Conservation (phyloP, 768 basidiomycete genomes). For the Candolleomyces aberdarensis region DNA sequence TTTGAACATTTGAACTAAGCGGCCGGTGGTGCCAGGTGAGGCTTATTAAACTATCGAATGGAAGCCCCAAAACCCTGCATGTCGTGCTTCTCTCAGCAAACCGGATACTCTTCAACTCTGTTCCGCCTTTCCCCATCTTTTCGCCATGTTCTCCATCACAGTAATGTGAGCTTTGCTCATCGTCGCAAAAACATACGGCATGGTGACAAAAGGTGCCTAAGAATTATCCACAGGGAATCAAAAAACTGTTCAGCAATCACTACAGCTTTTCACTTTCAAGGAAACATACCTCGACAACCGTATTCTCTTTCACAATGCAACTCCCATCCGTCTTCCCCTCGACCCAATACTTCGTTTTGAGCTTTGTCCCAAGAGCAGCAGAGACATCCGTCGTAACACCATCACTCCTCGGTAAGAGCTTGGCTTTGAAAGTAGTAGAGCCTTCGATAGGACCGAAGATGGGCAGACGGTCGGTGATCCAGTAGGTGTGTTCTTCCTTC, state of each 20-base stretch:
- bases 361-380: neutral
- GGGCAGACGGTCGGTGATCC: slow-evolving; percentile 1
- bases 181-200: neutral
- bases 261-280: neutral
- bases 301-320: neutral
- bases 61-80: too few relatives aligned
- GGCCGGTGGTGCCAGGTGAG: too few relatives aligned
- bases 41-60: too few relatives aligned
- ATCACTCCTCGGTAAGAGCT: neutral
- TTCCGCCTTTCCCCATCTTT: too few relatives aligned
- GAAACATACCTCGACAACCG: neutral
- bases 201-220: neutral
- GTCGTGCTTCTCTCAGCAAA: too few relatives aligned
- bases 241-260: neutral
- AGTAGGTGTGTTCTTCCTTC: neutral
- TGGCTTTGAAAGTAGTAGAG: neutral
- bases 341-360: neutral
- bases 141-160: neutral
- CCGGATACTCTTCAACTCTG: too few relatives aligned
- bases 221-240: neutral
- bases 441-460: neutral
- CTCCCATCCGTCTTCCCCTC: neutral
- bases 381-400: neutral
- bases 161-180: neutral
- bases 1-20: too few relatives aligned